Percentiles rank a stretch among this genome's conserved stretches.
These are phyloP conservation scores for Biscogniauxia sp. DNA, from an alignment of 2,329 filamentous ascomycete genomes.

Conservation along the genomic window DNA sequence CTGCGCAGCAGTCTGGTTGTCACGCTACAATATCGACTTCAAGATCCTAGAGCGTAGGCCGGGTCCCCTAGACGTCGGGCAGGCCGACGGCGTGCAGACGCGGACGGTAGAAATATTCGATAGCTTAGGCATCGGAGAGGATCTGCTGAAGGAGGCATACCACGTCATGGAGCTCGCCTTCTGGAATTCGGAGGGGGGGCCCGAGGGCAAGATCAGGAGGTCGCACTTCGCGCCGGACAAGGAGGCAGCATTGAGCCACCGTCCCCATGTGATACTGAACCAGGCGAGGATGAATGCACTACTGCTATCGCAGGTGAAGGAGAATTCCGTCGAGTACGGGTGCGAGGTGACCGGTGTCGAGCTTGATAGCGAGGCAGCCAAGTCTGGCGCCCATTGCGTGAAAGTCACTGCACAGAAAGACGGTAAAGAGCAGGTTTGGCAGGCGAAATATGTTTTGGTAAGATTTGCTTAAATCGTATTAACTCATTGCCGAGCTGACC, in stretches of 20 bases:
- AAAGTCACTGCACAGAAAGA: slow-evolving; percentile 41
- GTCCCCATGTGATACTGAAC: slow-evolving; percentile 56
- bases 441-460: slow-evolving; percentile 52
- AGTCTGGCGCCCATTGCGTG: slow-evolving; percentile 42
- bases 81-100: slow-evolving; percentile 63
- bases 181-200: slow-evolving; percentile 41
- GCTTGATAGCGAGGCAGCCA: slow-evolving; percentile 43
- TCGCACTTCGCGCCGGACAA: slow-evolving; percentile 52
- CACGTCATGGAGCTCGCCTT: slow-evolving; percentile 58
- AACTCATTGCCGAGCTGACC: not conserved
- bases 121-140: slow-evolving; percentile 53
- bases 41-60: slow-evolving; percentile 55
- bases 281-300: slow-evolving; percentile 54
- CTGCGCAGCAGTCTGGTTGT: slow-evolving; percentile 59
- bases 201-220: slow-evolving; percentile 39
- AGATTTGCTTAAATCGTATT: slow-evolving; percentile 20
- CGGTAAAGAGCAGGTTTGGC: slow-evolving; percentile 38
- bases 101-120: slow-evolving; percentile 63
- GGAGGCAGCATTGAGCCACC: slow-evolving; percentile 49
- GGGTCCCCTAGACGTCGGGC: slow-evolving; percentile 55
- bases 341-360: slow-evolving; percentile 47
- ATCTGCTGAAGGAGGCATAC: slow-evolving; percentile 54
- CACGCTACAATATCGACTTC: slow-evolving; percentile 54
- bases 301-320: slow-evolving; percentile 37
- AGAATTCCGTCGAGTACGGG: slow-evolving; percentile 52